Percentiles rank a stretch among this genome's conserved stretches.
These are phyloP conservation scores for Samsoniella hepiali DNA, from an alignment of 2,329 filamentous ascomycete species.

Conservation along the genomic window DNA sequence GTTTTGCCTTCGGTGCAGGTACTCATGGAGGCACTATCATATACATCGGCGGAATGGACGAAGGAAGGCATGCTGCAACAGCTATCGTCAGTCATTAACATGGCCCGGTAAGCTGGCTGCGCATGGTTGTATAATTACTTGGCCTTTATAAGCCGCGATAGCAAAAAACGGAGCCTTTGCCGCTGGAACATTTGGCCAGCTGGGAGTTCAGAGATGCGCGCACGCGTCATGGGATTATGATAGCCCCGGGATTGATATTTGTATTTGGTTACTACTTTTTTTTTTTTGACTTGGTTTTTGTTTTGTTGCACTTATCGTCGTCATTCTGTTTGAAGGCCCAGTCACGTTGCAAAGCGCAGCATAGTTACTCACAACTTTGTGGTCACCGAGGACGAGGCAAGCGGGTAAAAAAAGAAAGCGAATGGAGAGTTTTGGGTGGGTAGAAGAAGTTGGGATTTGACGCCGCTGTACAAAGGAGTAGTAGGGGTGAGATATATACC, in stretches of 20 bases:
- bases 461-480: slow-evolving; percentile 26
- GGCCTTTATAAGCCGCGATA: neutral
- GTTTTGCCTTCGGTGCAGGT: slow-evolving; percentile 65
- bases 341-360: neutral
- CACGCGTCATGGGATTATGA: slow-evolving; percentile 14
- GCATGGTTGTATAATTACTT: slow-evolving; percentile 32
- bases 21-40: slow-evolving; percentile 64
- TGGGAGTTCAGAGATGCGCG: slow-evolving; percentile 8
- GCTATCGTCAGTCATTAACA: slow-evolving; percentile 54
- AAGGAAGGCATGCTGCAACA: slow-evolving; percentile 66
- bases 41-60: slow-evolving; percentile 59
- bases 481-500: slow-evolving; percentile 24
- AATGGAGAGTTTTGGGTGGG: neutral
- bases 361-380: neutral
- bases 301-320: slow-evolving; percentile 4
- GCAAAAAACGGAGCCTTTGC: neutral
- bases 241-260: slow-evolving; percentile 12
- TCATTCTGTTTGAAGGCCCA: slow-evolving; percentile 9
- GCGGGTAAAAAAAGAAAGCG: slow-evolving; percentile 22
- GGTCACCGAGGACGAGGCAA: neutral
- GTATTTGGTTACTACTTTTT: neutral
- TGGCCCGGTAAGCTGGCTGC: slow-evolving; percentile 69
- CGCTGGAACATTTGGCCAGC: slow-evolving; percentile 4
- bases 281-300: slow-evolving; percentile 5
- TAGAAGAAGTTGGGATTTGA: slow-evolving; percentile 15